These are phyloP conservation scores for Colletotrichum melonis DNA, from an alignment of 2,329 filamentous ascomycete species.

Conservation along the genomic window DNA sequence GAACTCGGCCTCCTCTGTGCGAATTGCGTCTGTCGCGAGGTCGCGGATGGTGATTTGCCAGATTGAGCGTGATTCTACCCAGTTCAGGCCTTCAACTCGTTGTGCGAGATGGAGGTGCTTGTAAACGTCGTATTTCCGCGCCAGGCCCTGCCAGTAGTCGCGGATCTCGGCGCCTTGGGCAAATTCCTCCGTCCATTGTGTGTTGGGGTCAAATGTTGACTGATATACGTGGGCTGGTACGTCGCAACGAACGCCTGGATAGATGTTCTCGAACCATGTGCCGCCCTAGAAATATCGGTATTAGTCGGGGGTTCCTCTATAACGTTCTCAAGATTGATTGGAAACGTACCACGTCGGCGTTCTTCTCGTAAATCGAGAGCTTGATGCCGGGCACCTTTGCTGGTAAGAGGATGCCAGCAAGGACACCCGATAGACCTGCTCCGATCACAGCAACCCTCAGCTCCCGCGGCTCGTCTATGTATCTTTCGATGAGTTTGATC, in stretches of 20 bases:
- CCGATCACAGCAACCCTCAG: slow-evolving; percentile 71
- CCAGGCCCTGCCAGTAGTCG: slow-evolving; percentile 73
- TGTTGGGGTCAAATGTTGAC: slow-evolving; percentile 74
- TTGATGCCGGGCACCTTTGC: slow-evolving; percentile 76
- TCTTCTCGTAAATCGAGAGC: slow-evolving; percentile 76
- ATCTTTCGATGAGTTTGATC: slow-evolving; percentile 48
- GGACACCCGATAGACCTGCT: slow-evolving; percentile 71
- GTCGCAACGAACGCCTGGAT: slow-evolving; percentile 76
- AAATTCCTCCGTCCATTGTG: slow-evolving; percentile 76
- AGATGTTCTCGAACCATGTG: slow-evolving; percentile 67
- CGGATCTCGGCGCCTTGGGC: slow-evolving; percentile 74
- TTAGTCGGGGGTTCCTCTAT: neutral
- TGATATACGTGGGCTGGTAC: slow-evolving; percentile 78
- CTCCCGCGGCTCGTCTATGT: slow-evolving; percentile 59
- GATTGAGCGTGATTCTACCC: slow-evolving; percentile 60
- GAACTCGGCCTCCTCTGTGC: slow-evolving; percentile 66
- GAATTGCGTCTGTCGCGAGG: slow-evolving; percentile 48
- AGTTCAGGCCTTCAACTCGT: slow-evolving; percentile 65
- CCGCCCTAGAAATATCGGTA: slow-evolving; percentile 50
- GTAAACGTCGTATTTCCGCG: slow-evolving; percentile 73
- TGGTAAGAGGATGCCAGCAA: slow-evolving; percentile 74
- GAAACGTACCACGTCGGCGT: slow-evolving; percentile 69
- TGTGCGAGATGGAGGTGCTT: slow-evolving; percentile 65
- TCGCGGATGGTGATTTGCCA: slow-evolving; percentile 67
- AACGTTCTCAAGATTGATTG: accelerated